Base-by-base conservation (phyloP, 371 early-diverging fungal genomes). In the Syncephalastrum monosporum region DNA sequence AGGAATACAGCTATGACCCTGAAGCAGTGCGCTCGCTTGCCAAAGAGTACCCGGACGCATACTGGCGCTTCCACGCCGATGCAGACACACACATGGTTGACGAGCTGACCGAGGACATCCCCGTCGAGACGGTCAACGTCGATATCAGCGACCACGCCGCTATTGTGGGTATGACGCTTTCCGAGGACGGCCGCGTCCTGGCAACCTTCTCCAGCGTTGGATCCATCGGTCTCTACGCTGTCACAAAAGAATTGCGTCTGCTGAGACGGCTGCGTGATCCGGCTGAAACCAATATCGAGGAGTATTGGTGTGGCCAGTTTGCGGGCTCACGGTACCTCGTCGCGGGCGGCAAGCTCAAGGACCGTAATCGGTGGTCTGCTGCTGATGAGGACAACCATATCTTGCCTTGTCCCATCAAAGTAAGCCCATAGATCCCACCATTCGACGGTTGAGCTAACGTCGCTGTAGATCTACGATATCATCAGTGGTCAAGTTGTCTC, bases 341-440 rank as follows among this genome's bases (percentile, higher is more conserved):
- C 13, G 66, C 66, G 0, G 77, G 71, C 33, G 79, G 79, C 13
- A 78, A 78, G 42, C 72, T 89, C 23, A 95, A 95, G 64, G 93
- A 95, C 61, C 82, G 94, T 16, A 81, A 84, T 61, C 76, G 84
- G 42, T 95, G 95, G 94, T 91, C 90, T 2, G 82, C 83, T 42
- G 86, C 85, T 16, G 96, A 95, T 59, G 89, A 91, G 5, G 96
- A 95, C 64, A 94, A 93, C 64, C 92, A 93, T 59, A 93, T 95
- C 51, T 61, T 95, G 55, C 91, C 92, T 1, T 93, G 94, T 57
- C 90, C 92, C 4, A 76, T 95, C 38, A 95, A 95, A 67, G 82
- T 84, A 61, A 45, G 23, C 16, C 10, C 13, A 42, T 38, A 8
- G 15, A 27, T 5, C 10, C 42, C 21, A 38, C 23, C 46, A 19